Evolutionary conservation across 257 asterid genomes (phyloP), one percentile per base, ranked within the genome.

Genomic region (Solanum infundibuliforme): DNA sequence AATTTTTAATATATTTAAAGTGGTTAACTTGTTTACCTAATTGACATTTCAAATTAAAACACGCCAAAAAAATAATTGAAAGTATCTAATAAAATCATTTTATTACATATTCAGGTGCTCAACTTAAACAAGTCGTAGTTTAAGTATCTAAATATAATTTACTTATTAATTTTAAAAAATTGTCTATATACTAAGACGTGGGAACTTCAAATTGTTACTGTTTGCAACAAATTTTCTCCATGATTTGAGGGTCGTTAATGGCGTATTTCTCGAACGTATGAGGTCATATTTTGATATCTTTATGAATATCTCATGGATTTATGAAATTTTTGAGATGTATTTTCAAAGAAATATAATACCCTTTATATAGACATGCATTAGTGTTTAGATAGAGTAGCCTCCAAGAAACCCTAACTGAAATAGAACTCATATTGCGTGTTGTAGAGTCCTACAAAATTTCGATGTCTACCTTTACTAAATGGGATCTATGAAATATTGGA

Each of bases 371-470:
- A 1, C n/a, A 55, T 55, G 8, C 23, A 55, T 55, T 55, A 55
- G n/a, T 7, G 2, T 55, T 55, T 55, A 20, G 65, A 55, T 7
- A 48, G 0, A 48, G 8, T 48, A 48, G 58, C 58, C 8, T 48
- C 7, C 0, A 48, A 48, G 7, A 20, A 55, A 55, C 10, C 11
- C 2, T 20, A 55, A 55, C 5, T 20, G 25, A 55, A 55, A 55
- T 2, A 20, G 0, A 0, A 20, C 5, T 43, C 60, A 3, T 14
- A 3, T 48, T 14, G 1, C 60, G 7, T 14, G 8, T 48, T 14
- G 1, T 14, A 48, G 10, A 55, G 25, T 55, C 11, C 0, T 55
- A 20, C 0, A 7, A 55, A 20, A 55, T 55, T 55, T 0, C 0
- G 4, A 55, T 55, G 4, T 55, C 9, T 55, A 18, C 11, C 4